Percentiles rank a stretch among this genome's conserved stretches.
Evolutionary conservation across 1,139 yeast species (phyloP).

Genomic region (Taphrina deformans): DNA sequence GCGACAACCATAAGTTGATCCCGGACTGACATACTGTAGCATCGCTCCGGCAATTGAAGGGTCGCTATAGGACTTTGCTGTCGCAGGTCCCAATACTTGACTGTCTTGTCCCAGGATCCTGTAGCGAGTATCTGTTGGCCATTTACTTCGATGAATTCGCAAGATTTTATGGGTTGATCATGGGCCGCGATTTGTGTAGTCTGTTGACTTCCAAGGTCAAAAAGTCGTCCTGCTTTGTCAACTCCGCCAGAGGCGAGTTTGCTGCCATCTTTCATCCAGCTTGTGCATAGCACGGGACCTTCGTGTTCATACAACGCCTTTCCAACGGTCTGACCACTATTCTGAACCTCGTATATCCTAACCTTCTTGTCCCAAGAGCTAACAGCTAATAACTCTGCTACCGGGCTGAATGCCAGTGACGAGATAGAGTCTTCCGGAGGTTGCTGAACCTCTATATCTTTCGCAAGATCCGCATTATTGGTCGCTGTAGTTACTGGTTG

Average conservation of each 20-base stretch:
- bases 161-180: conserved; percentile 73
- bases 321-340: conserved; percentile 73
- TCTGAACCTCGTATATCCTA: conserved; percentile 81
- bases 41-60: conserved; percentile 81
- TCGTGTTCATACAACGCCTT: conserved; percentile 87
- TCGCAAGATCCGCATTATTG: conserved; percentile 41
- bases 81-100: conserved; percentile 91
- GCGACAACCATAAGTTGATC: conserved; percentile 84
- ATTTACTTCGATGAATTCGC: conserved; percentile 78
- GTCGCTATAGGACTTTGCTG: conserved; percentile 82
- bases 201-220: conserved; percentile 81
- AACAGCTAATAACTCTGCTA: conserved; percentile 73
- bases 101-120: conserved; percentile 96
- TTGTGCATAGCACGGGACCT: conserved; percentile 78
- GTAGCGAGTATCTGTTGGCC: conserved; percentile 73
- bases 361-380: conserved; percentile 96
- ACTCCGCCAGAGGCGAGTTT: conserved; percentile 89
- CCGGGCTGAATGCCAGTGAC: conserved; percentile 91
- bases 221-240: conserved; percentile 82
- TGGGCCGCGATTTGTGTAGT: conserved; percentile 82
- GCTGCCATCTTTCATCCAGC: conserved; percentile 85
- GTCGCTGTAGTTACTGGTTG: background rate
- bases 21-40: conserved; percentile 81
- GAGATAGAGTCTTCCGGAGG: conserved; percentile 91
- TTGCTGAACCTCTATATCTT: conserved; percentile 35